Percentiles rank a stretch among this genome's conserved stretches.
Evolutionary conservation across 495 filamentous ascomycete genomes (phyloP).

Genomic region (Aspergillus affinis): DNA sequence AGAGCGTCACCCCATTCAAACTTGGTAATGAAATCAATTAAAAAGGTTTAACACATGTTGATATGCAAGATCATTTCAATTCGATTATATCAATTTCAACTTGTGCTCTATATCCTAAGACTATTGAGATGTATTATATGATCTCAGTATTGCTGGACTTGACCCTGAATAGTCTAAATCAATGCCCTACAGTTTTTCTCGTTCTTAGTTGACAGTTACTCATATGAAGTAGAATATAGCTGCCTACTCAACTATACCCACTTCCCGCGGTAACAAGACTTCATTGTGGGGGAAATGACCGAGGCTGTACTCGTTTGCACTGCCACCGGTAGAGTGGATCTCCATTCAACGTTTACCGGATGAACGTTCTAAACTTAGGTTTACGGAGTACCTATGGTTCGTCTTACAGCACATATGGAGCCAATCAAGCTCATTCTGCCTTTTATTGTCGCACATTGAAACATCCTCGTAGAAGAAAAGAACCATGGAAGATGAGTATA

Average conservation of each 20-base stretch:
- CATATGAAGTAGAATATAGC: not conserved
- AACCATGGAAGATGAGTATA: not conserved
- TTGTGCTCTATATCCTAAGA: too few species aligned
- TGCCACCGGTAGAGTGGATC: not conserved
- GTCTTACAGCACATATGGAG: not conserved
- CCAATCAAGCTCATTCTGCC: not conserved
- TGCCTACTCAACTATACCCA: not conserved
- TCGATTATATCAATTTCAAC: too few species aligned
- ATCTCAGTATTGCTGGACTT: too few species aligned
- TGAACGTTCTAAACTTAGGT: not conserved
- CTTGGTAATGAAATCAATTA: too few species aligned
- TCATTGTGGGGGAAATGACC: not conserved
- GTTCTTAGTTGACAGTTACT: too few species aligned
- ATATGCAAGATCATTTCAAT: too few species aligned
- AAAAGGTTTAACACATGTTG: too few species aligned
- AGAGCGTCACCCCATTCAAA: too few species aligned
- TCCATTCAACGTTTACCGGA: not conserved
- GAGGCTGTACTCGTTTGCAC: not conserved
- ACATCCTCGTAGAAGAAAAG: not conserved
- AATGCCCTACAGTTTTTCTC: too few species aligned
- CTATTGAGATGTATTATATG: too few species aligned
- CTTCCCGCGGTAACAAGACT: not conserved
- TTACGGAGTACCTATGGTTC: too few species aligned
- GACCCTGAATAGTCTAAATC: too few species aligned
- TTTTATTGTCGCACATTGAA: not conserved